Evolutionary conservation across 352 stramenopile genomes (phyloP).

Genomic region (Stramenopiles sp.): DNA sequence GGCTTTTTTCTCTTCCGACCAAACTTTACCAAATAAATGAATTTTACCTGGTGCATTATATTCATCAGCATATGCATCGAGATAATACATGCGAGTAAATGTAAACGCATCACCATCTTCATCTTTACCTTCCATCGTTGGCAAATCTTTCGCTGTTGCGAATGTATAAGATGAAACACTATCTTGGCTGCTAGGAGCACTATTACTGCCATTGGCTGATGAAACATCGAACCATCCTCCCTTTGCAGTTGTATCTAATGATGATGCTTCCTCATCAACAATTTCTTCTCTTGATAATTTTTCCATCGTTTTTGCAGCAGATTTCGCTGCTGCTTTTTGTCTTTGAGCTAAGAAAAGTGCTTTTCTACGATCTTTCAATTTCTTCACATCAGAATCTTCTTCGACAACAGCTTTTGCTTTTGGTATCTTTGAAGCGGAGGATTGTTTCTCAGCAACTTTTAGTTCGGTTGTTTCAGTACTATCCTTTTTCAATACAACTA

Average conservation of each 20-base stretch:
- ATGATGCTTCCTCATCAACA: slow-evolving; percentile 14
- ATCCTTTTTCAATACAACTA: slow-evolving; percentile 50
- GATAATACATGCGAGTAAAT: slow-evolving; percentile 83
- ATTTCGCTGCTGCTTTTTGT: slow-evolving; percentile 56
- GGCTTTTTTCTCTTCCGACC: slow-evolving; percentile 20
- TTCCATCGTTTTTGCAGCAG: slow-evolving; percentile 39
- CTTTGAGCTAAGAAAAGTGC: slow-evolving; percentile 20
- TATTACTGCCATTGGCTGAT: background rate
- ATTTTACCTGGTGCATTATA: slow-evolving; percentile 60
- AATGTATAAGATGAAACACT: background rate
- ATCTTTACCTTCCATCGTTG: background rate
- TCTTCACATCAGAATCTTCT: background rate
- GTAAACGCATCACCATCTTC: slow-evolving; percentile 25
- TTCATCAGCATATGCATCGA: slow-evolving; percentile 84
- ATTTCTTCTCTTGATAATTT: slow-evolving; percentile 51
- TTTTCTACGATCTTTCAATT: background rate
- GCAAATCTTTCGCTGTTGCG: background rate
- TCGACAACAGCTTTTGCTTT: background rate
- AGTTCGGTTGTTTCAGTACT: slow-evolving; percentile 48
- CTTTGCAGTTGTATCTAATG: slow-evolving; percentile 25
- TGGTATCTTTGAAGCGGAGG: background rate
- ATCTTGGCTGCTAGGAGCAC: background rate
- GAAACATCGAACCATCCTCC: slow-evolving; percentile 18
- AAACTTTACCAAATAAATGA: slow-evolving; percentile 90
- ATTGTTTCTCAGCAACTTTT: slow-evolving; percentile 27